phyloP scores from a whole-genome alignment of 2,329 filamentous ascomycete species.

The Zasmidium angulare region DNA sequence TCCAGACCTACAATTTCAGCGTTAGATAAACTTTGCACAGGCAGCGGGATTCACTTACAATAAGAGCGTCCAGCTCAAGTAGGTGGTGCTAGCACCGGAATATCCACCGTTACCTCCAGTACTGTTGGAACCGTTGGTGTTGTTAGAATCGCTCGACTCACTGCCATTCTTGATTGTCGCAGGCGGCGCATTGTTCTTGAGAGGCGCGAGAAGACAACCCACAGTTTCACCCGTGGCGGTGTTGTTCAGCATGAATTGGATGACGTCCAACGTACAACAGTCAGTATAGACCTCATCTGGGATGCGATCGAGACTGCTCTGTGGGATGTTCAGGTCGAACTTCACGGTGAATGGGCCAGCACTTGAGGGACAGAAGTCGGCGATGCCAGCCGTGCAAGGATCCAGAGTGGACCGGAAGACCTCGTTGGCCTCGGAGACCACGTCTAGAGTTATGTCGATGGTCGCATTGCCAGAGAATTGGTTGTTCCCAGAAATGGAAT shows the following conservation, averaged over 20 bases:
- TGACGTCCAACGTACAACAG: background rate
- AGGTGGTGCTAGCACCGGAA: background rate
- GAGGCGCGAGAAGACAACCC: slow-evolving; percentile 4
- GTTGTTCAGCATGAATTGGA: slow-evolving; percentile 1
- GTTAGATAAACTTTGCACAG: too few relatives aligned
- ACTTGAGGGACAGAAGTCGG: slow-evolving; percentile 4
- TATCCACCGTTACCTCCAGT: background rate
- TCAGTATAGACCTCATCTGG: slow-evolving; percentile 3
- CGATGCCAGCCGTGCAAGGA: background rate
- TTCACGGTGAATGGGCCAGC: background rate
- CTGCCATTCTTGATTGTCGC: background rate
- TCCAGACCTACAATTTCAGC: too few relatives aligned
- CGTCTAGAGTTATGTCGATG: slow-evolving; percentile 72
- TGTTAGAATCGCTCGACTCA: background rate
- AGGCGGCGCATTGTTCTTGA: background rate
- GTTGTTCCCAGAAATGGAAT: slow-evolving; percentile 79
- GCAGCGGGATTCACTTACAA: background rate
- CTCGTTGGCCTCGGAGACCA: slow-evolving; percentile 63
- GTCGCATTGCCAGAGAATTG: slow-evolving; percentile 77
- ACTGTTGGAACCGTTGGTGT: slow-evolving; percentile 9
- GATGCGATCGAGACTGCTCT: background rate
- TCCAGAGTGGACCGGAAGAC: slow-evolving; percentile 50
- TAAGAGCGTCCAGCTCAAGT: background rate
- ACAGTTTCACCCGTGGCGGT: background rate
- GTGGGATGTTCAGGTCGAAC: background rate